Conservation (phyloP, 164 flowering plant species). For the Hamamelis virginiana region DNA sequence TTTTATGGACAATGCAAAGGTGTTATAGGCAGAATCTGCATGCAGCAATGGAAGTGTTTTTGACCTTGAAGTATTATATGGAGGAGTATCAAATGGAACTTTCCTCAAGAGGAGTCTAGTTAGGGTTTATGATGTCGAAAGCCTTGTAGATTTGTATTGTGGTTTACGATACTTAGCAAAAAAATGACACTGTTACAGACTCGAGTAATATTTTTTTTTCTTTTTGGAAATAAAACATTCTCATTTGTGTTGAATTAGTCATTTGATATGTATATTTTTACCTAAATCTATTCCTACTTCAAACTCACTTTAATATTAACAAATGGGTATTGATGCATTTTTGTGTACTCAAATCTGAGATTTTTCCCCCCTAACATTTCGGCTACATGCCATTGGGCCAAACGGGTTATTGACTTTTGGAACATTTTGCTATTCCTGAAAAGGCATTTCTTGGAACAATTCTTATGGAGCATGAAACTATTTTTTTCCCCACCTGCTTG, state of each 20-base stretch:
- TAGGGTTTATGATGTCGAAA: constrained; percentile 26
- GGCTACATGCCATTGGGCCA: too few relatives aligned
- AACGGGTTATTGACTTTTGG: too few relatives aligned
- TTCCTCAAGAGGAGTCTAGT: not conserved
- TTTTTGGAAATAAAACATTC: constrained; percentile 13
- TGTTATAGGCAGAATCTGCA: not conserved
- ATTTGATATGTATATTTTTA: too few relatives aligned
- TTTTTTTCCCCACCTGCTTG: too few relatives aligned
- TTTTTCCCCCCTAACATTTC: too few relatives aligned
- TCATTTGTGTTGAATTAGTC: not conserved
- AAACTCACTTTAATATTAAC: too few relatives aligned
- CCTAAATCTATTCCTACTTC: too few relatives aligned
- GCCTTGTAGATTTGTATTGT: constrained; percentile 22
- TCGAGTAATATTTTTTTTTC: constrained; percentile 2
- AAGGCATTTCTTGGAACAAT: too few relatives aligned
- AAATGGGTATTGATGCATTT: too few relatives aligned
- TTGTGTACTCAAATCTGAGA: too few relatives aligned
- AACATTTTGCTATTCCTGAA: too few relatives aligned
- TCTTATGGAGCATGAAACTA: too few relatives aligned
- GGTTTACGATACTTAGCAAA: constrained; percentile 12
- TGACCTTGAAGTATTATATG: constrained; percentile 6
- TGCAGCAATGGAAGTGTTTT: not conserved
- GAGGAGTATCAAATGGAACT: not conserved
- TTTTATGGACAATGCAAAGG: constrained; percentile 8
- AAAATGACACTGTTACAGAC: constrained; percentile 8